Percentiles rank a stretch among this genome's conserved stretches.
phyloP scores from a whole-genome alignment of 2,329 filamentous ascomycete species.

The Neospermospora avenae region DNA sequence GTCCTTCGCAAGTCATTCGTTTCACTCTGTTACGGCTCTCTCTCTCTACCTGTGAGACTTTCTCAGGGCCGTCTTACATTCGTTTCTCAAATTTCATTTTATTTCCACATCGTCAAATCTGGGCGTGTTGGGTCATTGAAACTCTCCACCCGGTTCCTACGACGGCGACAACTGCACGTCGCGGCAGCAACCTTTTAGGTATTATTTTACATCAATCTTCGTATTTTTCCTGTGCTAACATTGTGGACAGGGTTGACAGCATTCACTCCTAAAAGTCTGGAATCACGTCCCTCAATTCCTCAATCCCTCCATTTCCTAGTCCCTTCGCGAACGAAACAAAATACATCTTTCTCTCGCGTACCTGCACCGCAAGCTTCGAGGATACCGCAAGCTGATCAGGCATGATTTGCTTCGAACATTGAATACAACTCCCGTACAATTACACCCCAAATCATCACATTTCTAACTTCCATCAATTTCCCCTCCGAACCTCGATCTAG shows the following conservation, averaged over 20 bases:
- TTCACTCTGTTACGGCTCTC: background rate
- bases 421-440: too few species aligned
- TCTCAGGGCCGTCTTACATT: background rate
- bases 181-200: background rate
- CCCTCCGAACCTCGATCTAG: background rate
- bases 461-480: background rate
- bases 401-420: background rate
- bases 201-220: background rate
- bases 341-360: background rate
- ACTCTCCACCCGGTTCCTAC: background rate
- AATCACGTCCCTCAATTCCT: background rate
- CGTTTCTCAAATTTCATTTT: background rate
- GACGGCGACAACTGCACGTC: background rate
- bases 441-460: background rate
- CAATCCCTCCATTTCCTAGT: background rate
- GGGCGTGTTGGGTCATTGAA: background rate
- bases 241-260: background rate
- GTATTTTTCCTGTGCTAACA: background rate
- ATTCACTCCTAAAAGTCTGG: background rate
- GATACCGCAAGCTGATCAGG: background rate
- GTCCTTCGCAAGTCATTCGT: slow-evolving; percentile 8
- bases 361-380: background rate
- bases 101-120: background rate
- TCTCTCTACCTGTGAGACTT: background rate
- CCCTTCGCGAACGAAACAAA: background rate